These are phyloP conservation scores for Penicillium sp. DNA, from an alignment of 2,329 filamentous ascomycete species.

Conservation along the genomic window DNA sequence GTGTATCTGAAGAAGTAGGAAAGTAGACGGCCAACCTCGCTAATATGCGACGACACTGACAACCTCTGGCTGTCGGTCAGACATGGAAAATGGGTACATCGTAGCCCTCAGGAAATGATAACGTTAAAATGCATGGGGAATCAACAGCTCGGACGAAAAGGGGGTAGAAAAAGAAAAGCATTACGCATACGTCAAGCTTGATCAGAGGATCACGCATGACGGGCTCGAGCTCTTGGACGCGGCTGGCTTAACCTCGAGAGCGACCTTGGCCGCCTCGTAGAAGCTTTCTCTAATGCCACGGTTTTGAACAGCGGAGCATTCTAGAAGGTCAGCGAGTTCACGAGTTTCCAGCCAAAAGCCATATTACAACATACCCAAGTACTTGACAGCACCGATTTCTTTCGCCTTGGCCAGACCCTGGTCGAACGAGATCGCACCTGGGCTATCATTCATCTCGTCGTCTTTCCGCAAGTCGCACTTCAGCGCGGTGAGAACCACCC, in stretches of 20 bases:
- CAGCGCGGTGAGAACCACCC: slow-evolving; percentile 88
- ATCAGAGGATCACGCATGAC: slow-evolving; percentile 36
- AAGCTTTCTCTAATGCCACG: slow-evolving; percentile 97
- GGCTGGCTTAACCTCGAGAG: slow-evolving; percentile 54
- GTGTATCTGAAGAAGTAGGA: slow-evolving; percentile 1
- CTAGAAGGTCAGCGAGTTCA: slow-evolving; percentile 46
- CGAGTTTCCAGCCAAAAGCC: background rate
- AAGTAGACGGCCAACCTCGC: slow-evolving; percentile 19
- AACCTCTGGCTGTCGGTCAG: slow-evolving; percentile 2
- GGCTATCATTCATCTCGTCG: slow-evolving; percentile 65
- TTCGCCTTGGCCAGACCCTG: slow-evolving; percentile 86
- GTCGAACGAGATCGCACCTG: slow-evolving; percentile 72
- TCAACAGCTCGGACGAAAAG: slow-evolving; percentile 10
- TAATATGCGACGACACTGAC: slow-evolving; percentile 18
- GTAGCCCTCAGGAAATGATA: slow-evolving; percentile 4
- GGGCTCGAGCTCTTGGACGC: slow-evolving; percentile 31
- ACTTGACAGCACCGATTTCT: slow-evolving; percentile 85
- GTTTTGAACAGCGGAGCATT: slow-evolving; percentile 98
- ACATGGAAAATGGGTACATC: slow-evolving; percentile 9
- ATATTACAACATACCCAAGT: slow-evolving; percentile 58
- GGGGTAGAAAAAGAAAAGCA: slow-evolving; percentile 9
- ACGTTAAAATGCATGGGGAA: slow-evolving; percentile 21
- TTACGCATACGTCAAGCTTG: background rate
- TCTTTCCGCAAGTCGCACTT: slow-evolving; percentile 94
- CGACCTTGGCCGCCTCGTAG: slow-evolving; percentile 92